Evolutionary conservation across 2,329 filamentous ascomycete genomes (phyloP), one percentile per base, ranked within the genome.

Genomic region (Fonsecaea erecta): DNA sequence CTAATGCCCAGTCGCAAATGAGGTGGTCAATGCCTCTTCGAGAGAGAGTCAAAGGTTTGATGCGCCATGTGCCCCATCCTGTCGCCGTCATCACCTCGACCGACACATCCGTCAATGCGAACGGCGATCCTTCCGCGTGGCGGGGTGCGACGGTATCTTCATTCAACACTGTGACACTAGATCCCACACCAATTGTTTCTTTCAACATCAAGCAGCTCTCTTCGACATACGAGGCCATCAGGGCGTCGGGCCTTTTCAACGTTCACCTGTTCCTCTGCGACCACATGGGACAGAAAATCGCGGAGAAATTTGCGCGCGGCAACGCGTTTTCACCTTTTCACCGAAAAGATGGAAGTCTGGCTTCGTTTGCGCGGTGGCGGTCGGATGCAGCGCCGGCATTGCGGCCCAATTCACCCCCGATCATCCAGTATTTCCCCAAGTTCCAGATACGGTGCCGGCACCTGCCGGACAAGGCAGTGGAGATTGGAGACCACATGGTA

Each of bases 151-250:
- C 85, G 8, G 83, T 88, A 34, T 88, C 86, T 2, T 88, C 86
- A 1, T 83, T 89, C 74, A 86, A 77, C 66, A 85, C 85, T 3
- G 84, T 88, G 14, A 82, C 84, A 0, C 76, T 88, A 2, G 72
- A 78, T 32, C 86, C 86, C 1, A 68, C 73, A 1, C 84, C 86
- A 0, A 78, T 85, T n/a, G 78, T 88, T 28, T 86, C 84, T 0
- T 88, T 89, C 79, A 89, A 88, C 67, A 79, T 88, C 62, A 82
- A 82, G 58, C 70, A 80, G 1, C 84, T 85, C 1, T 88, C 85
- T 0, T 78, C 82, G 40, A 87, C 85, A 0, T 80, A 85, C 54
- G 78, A 81, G 60, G 84, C 84, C 6, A 83, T 88, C 8, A 70
- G 74, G 48, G 67, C 68, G 21, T 81, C 80, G 0, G 73, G 75